Evolutionary conservation across 2,329 filamentous ascomycete species (phyloP).

Genomic region (Paradendryphiella salina): DNA sequence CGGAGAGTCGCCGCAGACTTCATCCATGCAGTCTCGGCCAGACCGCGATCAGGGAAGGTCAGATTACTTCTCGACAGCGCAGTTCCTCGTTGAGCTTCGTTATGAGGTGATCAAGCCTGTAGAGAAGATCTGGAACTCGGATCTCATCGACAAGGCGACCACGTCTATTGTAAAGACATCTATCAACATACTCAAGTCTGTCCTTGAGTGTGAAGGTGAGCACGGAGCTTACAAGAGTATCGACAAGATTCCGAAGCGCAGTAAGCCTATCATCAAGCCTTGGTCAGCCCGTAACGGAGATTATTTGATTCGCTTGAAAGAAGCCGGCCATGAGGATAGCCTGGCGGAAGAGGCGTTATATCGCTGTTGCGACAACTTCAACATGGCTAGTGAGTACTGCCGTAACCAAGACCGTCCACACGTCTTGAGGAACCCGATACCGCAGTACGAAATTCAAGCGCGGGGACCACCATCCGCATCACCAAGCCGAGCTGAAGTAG

Average conservation of each 20-base stretch:
- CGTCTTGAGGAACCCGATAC: conserved; percentile 68
- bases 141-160: conserved; percentile 78
- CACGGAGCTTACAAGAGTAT: conserved; percentile 63
- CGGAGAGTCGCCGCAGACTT: conserved; percentile 71
- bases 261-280: conserved; percentile 53
- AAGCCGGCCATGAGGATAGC: conserved; percentile 58
- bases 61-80: conserved; percentile 67
- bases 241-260: conserved; percentile 60
- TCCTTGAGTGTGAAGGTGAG: conserved; percentile 79
- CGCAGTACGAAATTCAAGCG: conserved; percentile 50
- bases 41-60: conserved; percentile 60
- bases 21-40: conserved; percentile 54
- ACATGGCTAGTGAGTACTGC: conserved; percentile 74
- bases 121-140: conserved; percentile 80
- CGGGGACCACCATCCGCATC: conserved; percentile 35
- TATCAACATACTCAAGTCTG: conserved; percentile 79
- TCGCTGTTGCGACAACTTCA: conserved; percentile 70
- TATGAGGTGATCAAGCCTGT: conserved; percentile 77
- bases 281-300: conserved; percentile 58
- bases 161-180: conserved; percentile 76
- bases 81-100: conserved; percentile 85
- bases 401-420: conserved; percentile 61
- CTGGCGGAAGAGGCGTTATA: conserved; percentile 80
- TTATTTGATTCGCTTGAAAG: conserved; percentile 49
- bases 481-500: conserved; percentile 40